Percentiles rank a stretch among this genome's conserved stretches.
Conservation (phyloP, 176 grass and related monocot genomes). For the Oryza rufipogon region DNA sequence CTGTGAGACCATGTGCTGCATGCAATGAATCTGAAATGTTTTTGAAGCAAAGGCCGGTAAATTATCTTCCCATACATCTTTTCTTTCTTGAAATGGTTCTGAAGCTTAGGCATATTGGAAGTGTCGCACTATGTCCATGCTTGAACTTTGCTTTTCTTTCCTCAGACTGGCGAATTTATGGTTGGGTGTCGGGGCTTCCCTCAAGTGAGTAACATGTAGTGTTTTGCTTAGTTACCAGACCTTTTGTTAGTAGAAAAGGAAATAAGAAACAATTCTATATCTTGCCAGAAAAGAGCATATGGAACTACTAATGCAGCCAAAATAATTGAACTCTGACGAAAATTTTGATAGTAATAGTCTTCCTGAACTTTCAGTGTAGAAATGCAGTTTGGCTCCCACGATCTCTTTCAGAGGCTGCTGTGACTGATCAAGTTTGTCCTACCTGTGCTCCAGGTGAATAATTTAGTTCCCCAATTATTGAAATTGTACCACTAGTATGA, state of each 20-base stretch:
- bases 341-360: constrained; percentile 14
- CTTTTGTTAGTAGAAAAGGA: background rate
- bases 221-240: constrained; percentile 16
- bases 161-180: constrained; percentile 80
- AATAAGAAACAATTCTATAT: background rate
- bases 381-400: constrained; percentile 95
- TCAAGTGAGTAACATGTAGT: constrained; percentile 51
- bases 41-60: constrained; percentile 65
- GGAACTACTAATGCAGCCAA: background rate
- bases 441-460: constrained; percentile 75
- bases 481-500: constrained; percentile 14
- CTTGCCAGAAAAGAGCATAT: constrained; percentile 2
- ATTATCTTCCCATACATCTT: constrained; percentile 30
- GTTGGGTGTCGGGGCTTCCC: constrained; percentile 77
- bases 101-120: background rate
- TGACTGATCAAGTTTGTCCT: constrained; percentile 78
- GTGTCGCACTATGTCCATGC: constrained; percentile 1
- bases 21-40: constrained; percentile 87
- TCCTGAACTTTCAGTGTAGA: constrained; percentile 73
- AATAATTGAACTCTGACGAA: background rate
- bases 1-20: constrained; percentile 71
- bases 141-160: constrained; percentile 32
- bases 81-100: background rate
- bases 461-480: constrained; percentile 34
- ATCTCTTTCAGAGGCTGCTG: constrained; percentile 76